Conservation (phyloP, 2,329 filamentous ascomycete species). For the Neonectria punicea region DNA sequence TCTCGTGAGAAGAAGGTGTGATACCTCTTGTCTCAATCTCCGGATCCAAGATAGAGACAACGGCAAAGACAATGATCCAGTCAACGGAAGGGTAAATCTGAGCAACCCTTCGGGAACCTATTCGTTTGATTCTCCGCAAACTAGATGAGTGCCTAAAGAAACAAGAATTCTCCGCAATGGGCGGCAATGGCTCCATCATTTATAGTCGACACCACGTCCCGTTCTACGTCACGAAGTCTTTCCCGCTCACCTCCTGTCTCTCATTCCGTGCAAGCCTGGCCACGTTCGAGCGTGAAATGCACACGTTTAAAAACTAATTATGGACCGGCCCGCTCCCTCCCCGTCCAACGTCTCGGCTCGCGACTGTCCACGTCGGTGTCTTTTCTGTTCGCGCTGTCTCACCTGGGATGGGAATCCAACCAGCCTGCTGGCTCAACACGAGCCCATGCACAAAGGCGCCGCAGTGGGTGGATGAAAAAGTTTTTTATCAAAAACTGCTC, state of each 20-base stretch:
- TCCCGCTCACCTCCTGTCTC: background rate
- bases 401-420: background rate
- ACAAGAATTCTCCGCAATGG: background rate
- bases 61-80: background rate
- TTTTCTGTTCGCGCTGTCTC: slow-evolving; percentile 11
- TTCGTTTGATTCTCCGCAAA: slow-evolving; percentile 2
- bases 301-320: slow-evolving; percentile 1
- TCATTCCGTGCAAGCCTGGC: slow-evolving; percentile 2
- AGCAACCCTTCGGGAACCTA: slow-evolving; percentile 1
- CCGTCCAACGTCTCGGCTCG: slow-evolving; percentile 2
- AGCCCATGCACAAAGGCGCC: slow-evolving; percentile 3
- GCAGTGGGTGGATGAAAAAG: background rate
- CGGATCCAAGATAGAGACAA: background rate
- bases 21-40: background rate
- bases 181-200: slow-evolving; percentile 17
- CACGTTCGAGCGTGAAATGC: slow-evolving; percentile 11
- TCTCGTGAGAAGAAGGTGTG: background rate
- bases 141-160: slow-evolving; percentile 1
- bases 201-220: slow-evolving; percentile 14
- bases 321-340: slow-evolving; percentile 24
- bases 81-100: background rate
- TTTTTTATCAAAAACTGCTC: background rate
- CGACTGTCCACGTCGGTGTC: slow-evolving; percentile 21
- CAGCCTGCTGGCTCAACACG: slow-evolving; percentile 4
- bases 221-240: background rate